These are phyloP conservation scores for Sporothrix humicola DNA, from an alignment of 2,329 filamentous ascomycete genomes.

Conservation along the genomic window DNA sequence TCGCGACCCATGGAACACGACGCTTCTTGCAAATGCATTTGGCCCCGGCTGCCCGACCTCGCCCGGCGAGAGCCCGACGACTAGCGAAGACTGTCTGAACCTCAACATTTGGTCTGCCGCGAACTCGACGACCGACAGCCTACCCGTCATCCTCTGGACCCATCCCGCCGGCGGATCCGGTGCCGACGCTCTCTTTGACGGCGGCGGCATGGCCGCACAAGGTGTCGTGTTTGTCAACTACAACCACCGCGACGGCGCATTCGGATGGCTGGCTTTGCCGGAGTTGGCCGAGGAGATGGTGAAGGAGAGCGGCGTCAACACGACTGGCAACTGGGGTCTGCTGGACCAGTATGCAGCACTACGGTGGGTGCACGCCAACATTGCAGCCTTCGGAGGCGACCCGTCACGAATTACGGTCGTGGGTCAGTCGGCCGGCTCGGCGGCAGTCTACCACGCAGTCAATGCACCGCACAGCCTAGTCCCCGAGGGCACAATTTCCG, in stretches of 20 bases:
- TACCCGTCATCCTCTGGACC: slow-evolving; percentile 25
- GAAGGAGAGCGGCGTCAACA: slow-evolving; percentile 58
- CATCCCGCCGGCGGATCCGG: slow-evolving; percentile 18
- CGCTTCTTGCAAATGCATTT: not conserved
- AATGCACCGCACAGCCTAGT: not conserved
- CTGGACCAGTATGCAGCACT: slow-evolving; percentile 52
- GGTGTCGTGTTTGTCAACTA: slow-evolving; percentile 64
- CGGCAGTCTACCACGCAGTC: slow-evolving; percentile 7
- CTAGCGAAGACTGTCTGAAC: slow-evolving; percentile 58
- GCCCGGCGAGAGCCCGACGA: not conserved
- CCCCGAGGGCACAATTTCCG: not conserved
- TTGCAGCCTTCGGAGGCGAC: slow-evolving; percentile 38
- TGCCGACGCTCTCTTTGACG: slow-evolving; percentile 53
- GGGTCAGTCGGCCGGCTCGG: slow-evolving; percentile 39
- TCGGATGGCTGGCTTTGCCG: slow-evolving; percentile 65
- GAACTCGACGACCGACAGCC: not conserved
- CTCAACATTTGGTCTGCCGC: slow-evolving; percentile 57
- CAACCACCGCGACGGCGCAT: slow-evolving; percentile 66
- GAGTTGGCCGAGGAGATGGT: slow-evolving; percentile 54
- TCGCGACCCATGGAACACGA: not conserved
- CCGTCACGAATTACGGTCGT: slow-evolving; percentile 34
- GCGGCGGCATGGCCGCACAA: slow-evolving; percentile 61
- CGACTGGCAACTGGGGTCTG: slow-evolving; percentile 50
- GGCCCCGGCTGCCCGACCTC: not conserved
- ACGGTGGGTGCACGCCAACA: slow-evolving; percentile 38